Evolutionary conservation across 192 early-diverging fungal genomes (phyloP), one percentile per base, ranked within the genome.

Genomic region (Chytriomyces sp.): DNA sequence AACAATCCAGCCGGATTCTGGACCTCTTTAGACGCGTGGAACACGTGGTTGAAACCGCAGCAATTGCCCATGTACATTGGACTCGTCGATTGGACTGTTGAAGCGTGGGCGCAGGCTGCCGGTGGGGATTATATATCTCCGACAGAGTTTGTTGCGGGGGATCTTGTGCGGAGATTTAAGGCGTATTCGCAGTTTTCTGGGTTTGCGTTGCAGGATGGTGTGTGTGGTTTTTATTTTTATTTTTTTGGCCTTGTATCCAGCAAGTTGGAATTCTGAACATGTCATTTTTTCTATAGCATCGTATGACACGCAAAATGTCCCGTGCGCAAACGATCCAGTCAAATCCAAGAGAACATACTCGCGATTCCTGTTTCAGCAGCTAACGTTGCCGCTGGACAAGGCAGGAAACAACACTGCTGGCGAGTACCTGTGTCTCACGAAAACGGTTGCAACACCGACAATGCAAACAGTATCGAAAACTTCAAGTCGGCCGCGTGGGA

Each of bases 1-100:
- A 81, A 81, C 69, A 78, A 79, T 45, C 70, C 70, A 23, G 53
- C 64, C n/a, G 80, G 80, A 16, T 81, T 81, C 65, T 81, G 71
- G 69, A 43, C 70, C 6, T 45, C 63, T 24, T 24, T 78, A 47
- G 45, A 64, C 5, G 2, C 43, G 64, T 81, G 80, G 80, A 13
- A 11, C 5, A 43, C 7, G 11, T 81, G 77, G 61, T 5, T 47
- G n/a, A 26, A 45, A 8, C 16, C 76, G 1, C 24, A 69, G 13
- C 48, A 5, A 11, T 43, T 65, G 35, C 24, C 67, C 35, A 24
- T 81, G 10, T n/a, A 62, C 6, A 35, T 79, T n/a, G 77, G 76
- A 10, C 64, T 81, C 9, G 70, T 72, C n/a, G 35, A 28, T 23
- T 81, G 77, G 76, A 68, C 46, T 48, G 60, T 57, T 6, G 77